phyloP scores from a whole-genome alignment of 495 filamentous ascomycete species.

The Clavariopsis aquatica region DNA sequence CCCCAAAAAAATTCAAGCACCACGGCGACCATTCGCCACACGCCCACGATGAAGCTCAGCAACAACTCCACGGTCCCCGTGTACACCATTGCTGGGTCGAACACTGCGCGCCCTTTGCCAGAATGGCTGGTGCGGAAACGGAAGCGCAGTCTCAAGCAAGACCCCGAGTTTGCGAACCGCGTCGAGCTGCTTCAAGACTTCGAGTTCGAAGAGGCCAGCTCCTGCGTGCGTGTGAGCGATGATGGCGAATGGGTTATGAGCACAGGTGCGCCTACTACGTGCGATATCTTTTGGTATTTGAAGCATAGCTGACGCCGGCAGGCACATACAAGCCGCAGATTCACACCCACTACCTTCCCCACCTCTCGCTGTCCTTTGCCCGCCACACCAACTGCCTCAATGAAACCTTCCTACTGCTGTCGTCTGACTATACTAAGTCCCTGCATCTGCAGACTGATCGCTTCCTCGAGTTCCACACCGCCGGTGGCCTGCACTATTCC shows the following conservation, averaged over 20 bases:
- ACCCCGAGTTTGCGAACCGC: conserved; percentile 87
- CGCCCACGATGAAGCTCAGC: conserved; percentile 74
- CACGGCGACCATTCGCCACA: neutral
- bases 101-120: conserved; percentile 84
- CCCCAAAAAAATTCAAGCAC: neutral
- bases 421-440: conserved; percentile 91
- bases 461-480: conserved; percentile 91
- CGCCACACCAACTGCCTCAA: conserved; percentile 94
- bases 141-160: conserved; percentile 90
- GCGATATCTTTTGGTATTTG: neutral
- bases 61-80: conserved; percentile 87
- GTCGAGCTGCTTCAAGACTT: conserved; percentile 97
- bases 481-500: conserved; percentile 81
- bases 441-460: conserved; percentile 91
- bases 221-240: conserved; percentile 85
- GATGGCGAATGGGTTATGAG: conserved; percentile 99
- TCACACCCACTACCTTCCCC: conserved; percentile 89
- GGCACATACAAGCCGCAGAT: conserved; percentile 95
- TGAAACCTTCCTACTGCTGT: conserved; percentile 88
- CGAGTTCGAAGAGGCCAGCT: conserved; percentile 97
- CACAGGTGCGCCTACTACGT: conserved; percentile 63
- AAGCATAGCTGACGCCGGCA: conserved; percentile 42
- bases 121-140: conserved; percentile 92
- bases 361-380: conserved; percentile 87
- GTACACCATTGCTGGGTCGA: conserved; percentile 92